Conservation (phyloP, 805 yeast species). For the Spathaspora boniae region DNA sequence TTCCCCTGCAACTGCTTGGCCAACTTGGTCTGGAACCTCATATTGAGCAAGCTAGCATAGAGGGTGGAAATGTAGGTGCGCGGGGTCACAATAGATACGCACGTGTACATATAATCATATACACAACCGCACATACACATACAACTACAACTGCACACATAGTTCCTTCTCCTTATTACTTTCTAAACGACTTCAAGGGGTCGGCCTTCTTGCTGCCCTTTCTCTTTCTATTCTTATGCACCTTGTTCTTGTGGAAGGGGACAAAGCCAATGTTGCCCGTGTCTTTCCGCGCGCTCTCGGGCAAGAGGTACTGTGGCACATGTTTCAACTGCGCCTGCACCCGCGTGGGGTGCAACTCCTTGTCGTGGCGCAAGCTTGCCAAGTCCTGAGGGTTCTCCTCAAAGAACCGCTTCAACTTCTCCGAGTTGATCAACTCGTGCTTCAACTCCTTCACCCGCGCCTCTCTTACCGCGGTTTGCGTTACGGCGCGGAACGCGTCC, state of each 20-base stretch:
- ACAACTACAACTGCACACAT: no score
- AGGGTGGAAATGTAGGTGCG: not conserved
- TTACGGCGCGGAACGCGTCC: conserved; percentile 94
- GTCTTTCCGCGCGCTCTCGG: conserved; percentile 64
- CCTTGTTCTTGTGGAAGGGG: conserved; percentile 61
- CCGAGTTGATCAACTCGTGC: conserved; percentile 82
- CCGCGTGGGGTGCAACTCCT: conserved; percentile 78
- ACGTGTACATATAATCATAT: not conserved
- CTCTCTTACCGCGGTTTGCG: conserved; percentile 84
- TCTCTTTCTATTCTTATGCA: conserved; percentile 40
- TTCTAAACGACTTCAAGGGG: conserved; percentile 55
- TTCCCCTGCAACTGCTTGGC: conserved; percentile 60
- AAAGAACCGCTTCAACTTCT: conserved; percentile 87
- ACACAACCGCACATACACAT: not conserved
- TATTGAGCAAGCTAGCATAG: conserved; percentile 35
- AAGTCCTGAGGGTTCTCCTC: conserved; percentile 97
- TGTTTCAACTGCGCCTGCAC: conserved; percentile 82
- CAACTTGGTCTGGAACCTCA: conserved; percentile 52
- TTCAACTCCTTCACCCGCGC: conserved; percentile 89
- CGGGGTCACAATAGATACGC: not conserved
- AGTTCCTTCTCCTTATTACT: conserved; percentile 9
- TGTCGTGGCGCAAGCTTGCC: conserved; percentile 85
- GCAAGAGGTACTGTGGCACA: conserved; percentile 88
- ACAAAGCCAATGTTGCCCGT: conserved; percentile 63
- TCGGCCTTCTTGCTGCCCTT: conserved; percentile 46